Base-by-base conservation (phyloP, 1,284 basidiomycete species). In the Albatrellus sp. region DNA sequence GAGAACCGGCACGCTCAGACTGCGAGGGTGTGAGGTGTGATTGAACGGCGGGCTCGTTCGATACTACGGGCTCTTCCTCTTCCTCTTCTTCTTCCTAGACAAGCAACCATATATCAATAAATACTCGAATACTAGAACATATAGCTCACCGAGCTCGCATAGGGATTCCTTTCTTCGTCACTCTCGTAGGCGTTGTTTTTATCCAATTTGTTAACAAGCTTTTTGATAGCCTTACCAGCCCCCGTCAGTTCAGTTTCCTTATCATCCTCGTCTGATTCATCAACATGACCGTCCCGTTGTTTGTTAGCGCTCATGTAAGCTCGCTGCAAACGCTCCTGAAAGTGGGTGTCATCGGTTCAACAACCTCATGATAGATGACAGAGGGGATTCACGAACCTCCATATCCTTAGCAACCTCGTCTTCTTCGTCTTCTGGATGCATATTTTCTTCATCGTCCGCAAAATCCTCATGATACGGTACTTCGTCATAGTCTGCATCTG, bases 371-470 rank as follows among this genome's bases (percentile, higher is more conserved):
- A 20, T 31, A 35, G 16, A 29, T 6, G 9, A 19, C 16, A 7
- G 38, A 40, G 17, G 29, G 20, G 24, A 14, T 13, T 16, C 36
- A 60, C 67, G 28, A 45, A 83, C 88, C 71, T 90, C 87, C n/a
- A 83, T 67, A 59, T 91, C 87, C 58, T 86, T 90, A 33, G 80
- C 73, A 56, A 90, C 85, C 46, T 90, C 85, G 48, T 91, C 90
- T 40, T 90, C 79, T 44, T 68, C 66, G 28, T 78, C 77, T 46
- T 86, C 81, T 16, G 72, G 67, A 37, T 79, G 70, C 58, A 78
- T 72, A 57, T 77, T 78, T 57, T 91, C 89, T 43, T 92, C 89
- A 51, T 92, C 89, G 53, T 91, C 90, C 16, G 82, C 82, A 55
- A 90, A 84, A 14, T 85, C 82, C 54, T 86, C 86, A 54, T 91